Evolutionary conservation across 106 monocot genomes (phyloP).

Genomic region (Alisma plantagoaquatica): DNA sequence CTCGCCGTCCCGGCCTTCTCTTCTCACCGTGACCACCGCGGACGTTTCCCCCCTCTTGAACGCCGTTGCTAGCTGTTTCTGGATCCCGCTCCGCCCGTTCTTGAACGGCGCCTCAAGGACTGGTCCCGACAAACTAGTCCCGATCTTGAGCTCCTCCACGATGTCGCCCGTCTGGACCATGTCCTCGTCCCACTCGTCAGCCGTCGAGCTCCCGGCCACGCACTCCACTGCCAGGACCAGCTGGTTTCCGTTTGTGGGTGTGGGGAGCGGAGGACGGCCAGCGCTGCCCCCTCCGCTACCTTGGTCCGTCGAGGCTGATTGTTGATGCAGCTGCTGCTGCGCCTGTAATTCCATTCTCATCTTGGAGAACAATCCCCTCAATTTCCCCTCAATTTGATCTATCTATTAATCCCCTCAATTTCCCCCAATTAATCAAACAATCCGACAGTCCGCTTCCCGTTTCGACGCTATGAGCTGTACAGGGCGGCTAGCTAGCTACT

Average conservation of each 20-base stretch:
- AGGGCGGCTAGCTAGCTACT: too few relatives aligned
- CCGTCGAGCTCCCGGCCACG: constrained; percentile 36
- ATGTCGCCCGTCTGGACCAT: constrained; percentile 75
- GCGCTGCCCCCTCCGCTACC: background rate
- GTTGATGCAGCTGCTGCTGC: too few relatives aligned
- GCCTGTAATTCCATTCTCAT: too few relatives aligned
- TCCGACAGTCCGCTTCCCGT: too few relatives aligned
- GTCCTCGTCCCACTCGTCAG: constrained; percentile 51
- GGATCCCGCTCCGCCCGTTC: constrained; percentile 39
- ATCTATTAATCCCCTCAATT: too few relatives aligned
- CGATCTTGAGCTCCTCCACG: constrained; percentile 65
- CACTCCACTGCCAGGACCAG: constrained; percentile 64
- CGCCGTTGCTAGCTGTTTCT: constrained; percentile 54
- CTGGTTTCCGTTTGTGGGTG: background rate
- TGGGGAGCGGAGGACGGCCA: background rate
- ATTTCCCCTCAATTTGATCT: too few relatives aligned
- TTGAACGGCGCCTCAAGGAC: constrained; percentile 47
- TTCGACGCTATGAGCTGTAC: too few relatives aligned
- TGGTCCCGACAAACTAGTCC: constrained; percentile 4
- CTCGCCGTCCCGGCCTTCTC: too few relatives aligned
- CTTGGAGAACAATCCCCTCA: too few relatives aligned
- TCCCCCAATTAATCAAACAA: too few relatives aligned
- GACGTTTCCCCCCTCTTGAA: constrained; percentile 67
- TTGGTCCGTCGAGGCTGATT: too few relatives aligned
- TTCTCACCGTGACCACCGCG: constrained; percentile 31